phyloP scores from a whole-genome alignment of 192 early-diverging fungal species.

The Entomortierella beljakovae region DNA sequence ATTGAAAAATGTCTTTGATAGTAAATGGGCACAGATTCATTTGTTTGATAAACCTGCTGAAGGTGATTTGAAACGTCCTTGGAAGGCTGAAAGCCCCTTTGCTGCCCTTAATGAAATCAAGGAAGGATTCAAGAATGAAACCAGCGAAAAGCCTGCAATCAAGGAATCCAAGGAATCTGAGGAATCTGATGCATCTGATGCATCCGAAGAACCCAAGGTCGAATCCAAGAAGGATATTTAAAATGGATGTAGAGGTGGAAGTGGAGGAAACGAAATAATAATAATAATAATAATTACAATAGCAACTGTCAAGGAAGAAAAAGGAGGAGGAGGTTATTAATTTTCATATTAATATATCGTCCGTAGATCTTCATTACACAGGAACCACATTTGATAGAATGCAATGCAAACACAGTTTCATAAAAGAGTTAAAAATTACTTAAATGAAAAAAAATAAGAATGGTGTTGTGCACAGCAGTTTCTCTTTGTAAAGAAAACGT shows the following conservation, averaged over 20 bases:
- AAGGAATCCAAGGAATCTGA: constrained; percentile 62
- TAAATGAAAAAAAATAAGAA: not conserved
- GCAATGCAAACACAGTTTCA: no score
- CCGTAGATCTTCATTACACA: no score
- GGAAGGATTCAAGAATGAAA: constrained; percentile 40
- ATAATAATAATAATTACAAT: not conserved
- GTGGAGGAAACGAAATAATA: not conserved
- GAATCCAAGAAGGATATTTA: constrained; percentile 44
- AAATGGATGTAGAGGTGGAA: not conserved
- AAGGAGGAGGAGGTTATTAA: no score
- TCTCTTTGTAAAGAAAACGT: not conserved
- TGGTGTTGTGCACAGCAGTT: constrained; percentile 11
- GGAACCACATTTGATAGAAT: no score
- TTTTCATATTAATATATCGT: no score
- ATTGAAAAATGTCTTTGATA: constrained; percentile 73
- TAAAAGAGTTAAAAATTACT: no score
- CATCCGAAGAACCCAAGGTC: constrained; percentile 22
- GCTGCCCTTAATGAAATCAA: constrained; percentile 57
- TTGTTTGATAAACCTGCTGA: constrained; percentile 77
- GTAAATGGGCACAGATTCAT: constrained; percentile 83
- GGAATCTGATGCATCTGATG: constrained; percentile 27
- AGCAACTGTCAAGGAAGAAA: no score
- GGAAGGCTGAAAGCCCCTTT: constrained; percentile 82
- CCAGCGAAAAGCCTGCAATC: constrained; percentile 61
- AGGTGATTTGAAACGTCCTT: constrained; percentile 86